Evolutionary conservation across 192 early-diverging fungal genomes (phyloP), one percentile per base, ranked within the genome.

Genomic region (Umbelopsis sp.): DNA sequence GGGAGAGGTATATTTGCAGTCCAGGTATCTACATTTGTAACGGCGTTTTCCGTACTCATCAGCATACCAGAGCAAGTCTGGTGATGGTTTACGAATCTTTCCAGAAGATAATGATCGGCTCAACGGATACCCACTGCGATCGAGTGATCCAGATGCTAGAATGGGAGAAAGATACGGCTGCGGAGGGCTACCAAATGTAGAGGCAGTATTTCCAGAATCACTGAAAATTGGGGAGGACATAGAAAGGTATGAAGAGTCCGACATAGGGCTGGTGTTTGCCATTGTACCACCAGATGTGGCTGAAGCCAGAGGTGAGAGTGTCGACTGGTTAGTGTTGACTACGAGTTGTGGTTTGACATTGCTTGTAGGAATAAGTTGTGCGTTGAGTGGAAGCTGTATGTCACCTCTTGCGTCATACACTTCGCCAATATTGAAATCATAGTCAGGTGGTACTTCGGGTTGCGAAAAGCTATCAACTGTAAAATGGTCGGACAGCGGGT

Each of bases 1-100:
- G 26, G 86, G 84, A 49, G 91, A 92, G 8, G 80, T 77, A 69
- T 84, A 76, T 41, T 75, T 62, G 65, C 91, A 92, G n/a, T 81
- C 80, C n/a, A n/a, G n/a, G n/a, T n/a, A n/a, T 38, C 73, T 74
- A 29, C 82, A 80, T 43, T 80, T 67, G 70, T 89, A 91, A 3
- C 69, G 66, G 69, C 83, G 56, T 32, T 29, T 10, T 31, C 56
- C 56, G 34, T 32, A 17, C 0, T 22, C 29, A 12, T 26, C 56
- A 17, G 31, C 5, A 12, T 3, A 11, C 8, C 4, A 3, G 17
- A 32, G 4, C 0, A 62, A 6, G 31, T 62, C 56, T 17, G 25
- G 24, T 12, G 56, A 26, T 62, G 56, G 29, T 32, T 62, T 62
- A 1, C 56, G 56, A 0, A 34, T 34, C 17, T 17, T 62, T 49